Evolutionary conservation across 2,329 filamentous ascomycete species (phyloP).

Genomic region (Penicillium sp.): DNA sequence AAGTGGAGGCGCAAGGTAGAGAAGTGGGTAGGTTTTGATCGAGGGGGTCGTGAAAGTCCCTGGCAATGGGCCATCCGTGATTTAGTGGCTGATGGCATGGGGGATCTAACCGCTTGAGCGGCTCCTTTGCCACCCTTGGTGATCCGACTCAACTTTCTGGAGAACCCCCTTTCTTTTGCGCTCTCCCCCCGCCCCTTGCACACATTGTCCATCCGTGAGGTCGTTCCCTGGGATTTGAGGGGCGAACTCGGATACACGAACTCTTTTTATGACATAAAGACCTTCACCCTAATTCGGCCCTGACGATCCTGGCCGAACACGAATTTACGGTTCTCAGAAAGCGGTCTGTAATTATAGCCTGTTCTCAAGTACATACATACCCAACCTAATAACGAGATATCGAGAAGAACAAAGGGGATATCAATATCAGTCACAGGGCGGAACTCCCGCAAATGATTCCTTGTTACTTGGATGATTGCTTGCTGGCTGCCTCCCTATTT

Average conservation of each 20-base stretch:
- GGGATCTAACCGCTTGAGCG: not conserved
- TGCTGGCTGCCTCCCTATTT: no score
- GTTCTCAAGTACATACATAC: no score
- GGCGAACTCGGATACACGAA: conserved; percentile 18
- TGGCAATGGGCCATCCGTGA: conserved; percentile 74
- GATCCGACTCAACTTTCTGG: no score
- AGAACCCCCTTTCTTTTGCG: not conserved
- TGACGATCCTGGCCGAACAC: conserved; percentile 18
- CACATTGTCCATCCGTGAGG: no score
- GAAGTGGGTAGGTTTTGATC: conserved; percentile 69
- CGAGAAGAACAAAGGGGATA: not conserved
- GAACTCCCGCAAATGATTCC: no score
- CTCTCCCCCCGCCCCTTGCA: not conserved
- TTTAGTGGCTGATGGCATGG: conserved; percentile 36
- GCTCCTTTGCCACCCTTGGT: conserved; percentile 4
- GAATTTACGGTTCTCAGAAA: conserved; percentile 18
- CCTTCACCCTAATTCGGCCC: conserved; percentile 11
- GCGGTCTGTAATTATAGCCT: no score
- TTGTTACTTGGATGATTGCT: no score
- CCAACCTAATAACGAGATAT: no score
- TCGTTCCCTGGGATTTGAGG: conserved; percentile 1
- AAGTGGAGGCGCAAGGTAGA: conserved; percentile 86
- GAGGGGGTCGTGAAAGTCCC: conserved; percentile 47
- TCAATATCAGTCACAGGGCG: no score
- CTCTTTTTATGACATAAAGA: conserved; percentile 24